Evolutionary conservation across 2,329 filamentous ascomycete genomes (phyloP).

Genomic region (Zymoseptoria brevis): DNA sequence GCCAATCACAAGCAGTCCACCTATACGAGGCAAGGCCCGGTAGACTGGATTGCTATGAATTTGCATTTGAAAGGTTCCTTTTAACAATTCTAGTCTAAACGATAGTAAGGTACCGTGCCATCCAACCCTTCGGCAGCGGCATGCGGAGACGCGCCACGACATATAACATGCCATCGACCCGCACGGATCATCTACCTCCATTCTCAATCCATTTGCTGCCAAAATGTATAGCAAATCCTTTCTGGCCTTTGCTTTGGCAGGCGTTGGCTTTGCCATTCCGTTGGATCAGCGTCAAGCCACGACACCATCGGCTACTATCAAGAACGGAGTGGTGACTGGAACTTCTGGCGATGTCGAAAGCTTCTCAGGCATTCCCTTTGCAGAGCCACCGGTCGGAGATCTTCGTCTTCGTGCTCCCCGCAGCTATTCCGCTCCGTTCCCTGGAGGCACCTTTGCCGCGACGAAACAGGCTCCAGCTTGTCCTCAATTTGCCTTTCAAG

Average conservation of each 20-base stretch:
- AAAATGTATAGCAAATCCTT: not conserved
- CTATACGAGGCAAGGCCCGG: not conserved
- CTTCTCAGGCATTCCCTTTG: slow-evolving; percentile 70
- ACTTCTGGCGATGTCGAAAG: slow-evolving; percentile 48
- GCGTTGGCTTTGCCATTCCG: slow-evolving; percentile 5
- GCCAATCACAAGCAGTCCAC: not conserved
- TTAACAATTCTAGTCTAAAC: not conserved
- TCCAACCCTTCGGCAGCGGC: not conserved
- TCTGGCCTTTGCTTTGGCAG: not conserved
- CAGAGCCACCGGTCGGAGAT: slow-evolving; percentile 57
- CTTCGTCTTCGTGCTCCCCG: slow-evolving; percentile 64
- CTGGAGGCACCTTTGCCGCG: slow-evolving; percentile 32
- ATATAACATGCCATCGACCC: not conserved
- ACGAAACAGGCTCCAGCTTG: slow-evolving; percentile 1
- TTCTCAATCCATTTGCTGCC: not conserved
- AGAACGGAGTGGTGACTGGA: slow-evolving; percentile 49
- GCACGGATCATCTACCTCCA: not conserved
- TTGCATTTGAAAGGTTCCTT: not conserved
- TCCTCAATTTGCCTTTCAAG: slow-evolving; percentile 37
- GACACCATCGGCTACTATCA: slow-evolving; percentile 32
- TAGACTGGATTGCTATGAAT: not conserved
- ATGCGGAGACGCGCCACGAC: not conserved
- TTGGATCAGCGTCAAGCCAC: slow-evolving; percentile 13
- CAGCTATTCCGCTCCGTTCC: slow-evolving; percentile 46
- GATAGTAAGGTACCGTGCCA: not conserved